Base-by-base conservation (phyloP, 176 grass and related monocot species). In the Chrysopogon serrulatus region DNA sequence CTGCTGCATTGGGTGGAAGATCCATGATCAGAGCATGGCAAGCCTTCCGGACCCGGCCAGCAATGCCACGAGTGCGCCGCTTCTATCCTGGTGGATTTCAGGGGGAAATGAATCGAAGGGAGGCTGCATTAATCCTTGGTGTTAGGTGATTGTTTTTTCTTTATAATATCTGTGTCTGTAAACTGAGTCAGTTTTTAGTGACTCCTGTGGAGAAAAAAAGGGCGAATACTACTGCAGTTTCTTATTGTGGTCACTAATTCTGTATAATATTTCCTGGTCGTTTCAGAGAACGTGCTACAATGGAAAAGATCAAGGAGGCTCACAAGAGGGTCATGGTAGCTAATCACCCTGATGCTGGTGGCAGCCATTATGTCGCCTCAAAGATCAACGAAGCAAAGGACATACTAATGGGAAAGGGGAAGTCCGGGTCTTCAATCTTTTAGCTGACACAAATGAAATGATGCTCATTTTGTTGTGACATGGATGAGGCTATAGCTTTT, bases 381-480 rank as follows among this genome's bases (percentile, higher is more conserved):
- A 96, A 96, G 77, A 94, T 94, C 31, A 96, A 96, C 4, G 93
- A 96, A 87, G 96, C 96, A 31, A 99, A 99, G 86, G 96, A 99
- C 41, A 87, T 94, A 35, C 74, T 99, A 39, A 49, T 68, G 54
- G 87, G 93, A 5, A 96, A 92, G 80, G 75, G 76, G 1, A 88
- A 89, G 45, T 85, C 86, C 0, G 91, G 93, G 5, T 51, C 86
- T 59, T 88, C 85, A 0, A 8, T 86, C 1, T 95, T 92, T 90
- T 95, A 87, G 48, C 41, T 28, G 32, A 23, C 23, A 83, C 47
- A 73, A 73, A 30, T 43, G 28, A 60, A 64, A 56, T 33, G 43
- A 26, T 60, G 12, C 57, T 35, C 10, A 40, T 23, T 62, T 81
- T 78, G 36, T 30, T 35, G 31, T 78, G 60, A 33, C 33, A 2